Percentiles rank a stretch among this genome's conserved stretches.
Conservation (phyloP, 495 filamentous ascomycete species). For the Arthonia radiata region DNA sequence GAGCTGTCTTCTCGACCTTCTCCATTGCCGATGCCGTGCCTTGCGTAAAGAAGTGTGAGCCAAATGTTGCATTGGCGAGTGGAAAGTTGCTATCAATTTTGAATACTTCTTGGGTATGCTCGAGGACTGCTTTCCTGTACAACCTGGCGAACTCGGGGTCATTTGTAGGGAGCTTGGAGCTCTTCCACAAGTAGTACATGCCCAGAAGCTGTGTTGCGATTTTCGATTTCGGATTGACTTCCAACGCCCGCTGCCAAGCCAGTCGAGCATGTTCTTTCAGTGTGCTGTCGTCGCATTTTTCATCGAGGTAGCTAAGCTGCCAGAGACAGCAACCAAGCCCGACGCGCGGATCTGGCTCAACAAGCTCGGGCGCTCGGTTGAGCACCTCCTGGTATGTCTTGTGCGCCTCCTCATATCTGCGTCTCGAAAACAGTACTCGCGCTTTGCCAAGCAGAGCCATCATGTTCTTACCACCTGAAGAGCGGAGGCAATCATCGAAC, state of each 20-base stretch:
- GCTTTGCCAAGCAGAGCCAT: slow-evolving; percentile 75
- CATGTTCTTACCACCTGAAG: slow-evolving; percentile 64
- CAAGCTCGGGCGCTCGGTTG: slow-evolving; percentile 55
- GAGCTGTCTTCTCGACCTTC: slow-evolving; percentile 67
- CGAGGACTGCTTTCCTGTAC: slow-evolving; percentile 82
- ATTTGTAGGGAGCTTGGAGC: slow-evolving; percentile 50
- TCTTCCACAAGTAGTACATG: slow-evolving; percentile 63
- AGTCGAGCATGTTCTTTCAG: slow-evolving; percentile 76
- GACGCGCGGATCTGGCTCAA: slow-evolving; percentile 87
- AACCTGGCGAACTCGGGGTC: slow-evolving; percentile 51
- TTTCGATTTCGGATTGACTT: slow-evolving; percentile 74
- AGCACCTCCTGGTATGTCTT: slow-evolving; percentile 70
- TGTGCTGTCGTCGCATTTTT: too few relatives aligned
- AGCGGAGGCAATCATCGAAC: slow-evolving; percentile 75
- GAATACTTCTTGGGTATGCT: slow-evolving; percentile 82
- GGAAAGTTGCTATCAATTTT: slow-evolving; percentile 88
- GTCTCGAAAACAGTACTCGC: slow-evolving; percentile 57
- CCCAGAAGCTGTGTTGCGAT: slow-evolving; percentile 75
- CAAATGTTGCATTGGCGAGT: slow-evolving; percentile 72
- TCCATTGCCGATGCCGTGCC: too few relatives aligned
- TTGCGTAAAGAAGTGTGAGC: slow-evolving; percentile 68
- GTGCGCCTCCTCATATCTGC: slow-evolving; percentile 58
- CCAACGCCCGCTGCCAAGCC: slow-evolving; percentile 71
- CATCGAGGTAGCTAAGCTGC: slow-evolving; percentile 73
- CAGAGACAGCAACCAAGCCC: slow-evolving; percentile 90